These are phyloP conservation scores for Geotrichum fermentans DNA, from an alignment of 1,139 yeast genomes.

Conservation along the genomic window DNA sequence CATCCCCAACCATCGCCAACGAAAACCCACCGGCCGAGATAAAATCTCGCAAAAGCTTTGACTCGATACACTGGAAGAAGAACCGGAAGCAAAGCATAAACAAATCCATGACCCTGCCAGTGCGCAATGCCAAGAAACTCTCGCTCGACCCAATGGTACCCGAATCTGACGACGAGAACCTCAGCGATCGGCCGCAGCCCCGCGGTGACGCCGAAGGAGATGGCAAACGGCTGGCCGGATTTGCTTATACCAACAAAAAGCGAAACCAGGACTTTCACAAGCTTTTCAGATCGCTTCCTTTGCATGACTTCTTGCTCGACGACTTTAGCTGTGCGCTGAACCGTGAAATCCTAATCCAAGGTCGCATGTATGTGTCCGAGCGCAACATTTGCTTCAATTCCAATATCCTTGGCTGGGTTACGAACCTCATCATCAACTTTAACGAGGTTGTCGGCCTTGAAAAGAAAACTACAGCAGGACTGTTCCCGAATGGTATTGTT, in stretches of 20 bases:
- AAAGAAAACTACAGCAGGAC: constrained; percentile 77
- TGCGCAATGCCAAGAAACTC: not conserved
- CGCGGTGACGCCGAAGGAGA: constrained; percentile 22
- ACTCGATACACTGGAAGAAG: no score
- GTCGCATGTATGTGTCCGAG: constrained; percentile 79
- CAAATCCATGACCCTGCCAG: not conserved
- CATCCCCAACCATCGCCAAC: not conserved
- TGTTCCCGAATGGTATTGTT: constrained; percentile 85
- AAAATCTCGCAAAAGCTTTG: no score
- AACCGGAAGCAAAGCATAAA: not conserved
- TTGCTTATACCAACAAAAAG: constrained; percentile 54
- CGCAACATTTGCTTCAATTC: constrained; percentile 81
- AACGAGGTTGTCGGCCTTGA: constrained; percentile 70
- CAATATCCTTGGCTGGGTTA: constrained; percentile 87
- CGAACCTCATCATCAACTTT: constrained; percentile 67
- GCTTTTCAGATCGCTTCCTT: constrained; percentile 63
- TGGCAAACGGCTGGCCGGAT: constrained; percentile 23
- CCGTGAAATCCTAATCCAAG: constrained; percentile 85
- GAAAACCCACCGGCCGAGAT: no score
- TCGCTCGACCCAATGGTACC: not conserved
- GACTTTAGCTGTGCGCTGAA: constrained; percentile 89
- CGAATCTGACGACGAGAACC: not conserved
- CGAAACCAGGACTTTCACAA: constrained; percentile 78
- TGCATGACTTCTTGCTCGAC: constrained; percentile 67
- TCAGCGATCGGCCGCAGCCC: constrained; percentile 8